Evolutionary conservation across 2,329 filamentous ascomycete genomes (phyloP).

Genomic region (Verticillium longisporum): DNA sequence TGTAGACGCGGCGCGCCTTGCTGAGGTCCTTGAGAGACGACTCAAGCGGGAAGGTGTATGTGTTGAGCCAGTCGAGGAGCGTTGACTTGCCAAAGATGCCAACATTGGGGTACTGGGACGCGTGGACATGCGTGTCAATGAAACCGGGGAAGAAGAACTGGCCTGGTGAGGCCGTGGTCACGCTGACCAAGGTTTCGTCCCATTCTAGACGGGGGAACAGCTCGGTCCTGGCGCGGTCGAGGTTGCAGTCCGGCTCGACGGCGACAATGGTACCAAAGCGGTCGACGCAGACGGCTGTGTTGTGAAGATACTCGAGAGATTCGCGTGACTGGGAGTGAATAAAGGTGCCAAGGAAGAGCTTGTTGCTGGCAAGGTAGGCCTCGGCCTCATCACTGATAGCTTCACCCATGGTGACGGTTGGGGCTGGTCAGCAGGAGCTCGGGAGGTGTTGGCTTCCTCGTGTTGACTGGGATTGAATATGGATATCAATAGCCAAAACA

Average conservation of each 20-base stretch:
- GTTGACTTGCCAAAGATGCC: slow-evolving; percentile 93
- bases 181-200: slow-evolving; percentile 27
- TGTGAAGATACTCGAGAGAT: slow-evolving; percentile 44
- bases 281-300: slow-evolving; percentile 45
- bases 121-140: slow-evolving; percentile 92
- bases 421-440: neutral
- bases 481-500: neutral
- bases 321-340: slow-evolving; percentile 42
- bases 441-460: neutral
- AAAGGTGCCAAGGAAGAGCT: slow-evolving; percentile 49
- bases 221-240: slow-evolving; percentile 20
- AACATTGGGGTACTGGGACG: slow-evolving; percentile 87
- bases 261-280: slow-evolving; percentile 41
- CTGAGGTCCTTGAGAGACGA: slow-evolving; percentile 58
- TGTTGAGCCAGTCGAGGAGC: slow-evolving; percentile 87
- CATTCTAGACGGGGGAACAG: slow-evolving; percentile 39
- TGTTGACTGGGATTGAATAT: neutral
- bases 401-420: neutral
- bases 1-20: slow-evolving; percentile 67
- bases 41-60: slow-evolving; percentile 92
- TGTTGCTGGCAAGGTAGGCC: slow-evolving; percentile 17
- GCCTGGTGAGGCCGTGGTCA: slow-evolving; percentile 31
- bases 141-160: slow-evolving; percentile 83
- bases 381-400: neutral
- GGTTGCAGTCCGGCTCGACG: slow-evolving; percentile 29